These are phyloP conservation scores for Neolentinus lepideus DNA, from an alignment of 1,284 basidiomycete genomes.

Conservation along the genomic window DNA sequence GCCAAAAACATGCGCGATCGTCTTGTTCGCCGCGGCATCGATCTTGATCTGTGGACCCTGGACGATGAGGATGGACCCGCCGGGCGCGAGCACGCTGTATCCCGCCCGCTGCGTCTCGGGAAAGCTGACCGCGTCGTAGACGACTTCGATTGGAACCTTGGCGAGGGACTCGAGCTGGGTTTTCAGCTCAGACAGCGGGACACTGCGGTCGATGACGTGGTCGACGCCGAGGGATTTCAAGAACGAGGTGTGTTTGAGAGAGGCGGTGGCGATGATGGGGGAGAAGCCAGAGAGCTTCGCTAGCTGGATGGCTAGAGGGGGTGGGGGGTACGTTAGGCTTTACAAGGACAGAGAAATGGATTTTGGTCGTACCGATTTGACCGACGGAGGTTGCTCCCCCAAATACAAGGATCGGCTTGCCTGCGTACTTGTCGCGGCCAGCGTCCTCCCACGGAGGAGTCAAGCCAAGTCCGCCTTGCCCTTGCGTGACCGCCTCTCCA, in stretches of 20 bases:
- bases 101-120: conserved; percentile 1
- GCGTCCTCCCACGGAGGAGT: conserved; percentile 12
- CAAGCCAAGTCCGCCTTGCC: conserved; percentile 17
- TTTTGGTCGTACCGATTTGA: conserved; percentile 21
- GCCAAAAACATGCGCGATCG: not conserved
- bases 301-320: conserved; percentile 29
- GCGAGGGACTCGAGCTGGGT: conserved; percentile 10
- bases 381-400: conserved; percentile 32
- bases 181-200: conserved; percentile 8
- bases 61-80: not conserved
- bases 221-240: conserved; percentile 44
- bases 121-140: conserved; percentile 10
- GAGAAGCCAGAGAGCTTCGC: conserved; percentile 40
- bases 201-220: conserved; percentile 32
- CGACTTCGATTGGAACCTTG: conserved; percentile 10
- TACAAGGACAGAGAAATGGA: not conserved
- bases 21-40: not conserved
- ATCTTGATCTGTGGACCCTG: not conserved
- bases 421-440: conserved; percentile 17
- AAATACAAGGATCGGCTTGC: conserved; percentile 25
- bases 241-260: conserved; percentile 29
- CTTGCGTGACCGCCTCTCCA: not conserved
- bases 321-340: not conserved
- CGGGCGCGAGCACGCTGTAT: not conserved
- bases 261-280: conserved; percentile 36